Evolutionary conservation across 2,329 filamentous ascomycete species (phyloP), one percentile per base, ranked within the genome.

Genomic region (Coniella vitis): DNA sequence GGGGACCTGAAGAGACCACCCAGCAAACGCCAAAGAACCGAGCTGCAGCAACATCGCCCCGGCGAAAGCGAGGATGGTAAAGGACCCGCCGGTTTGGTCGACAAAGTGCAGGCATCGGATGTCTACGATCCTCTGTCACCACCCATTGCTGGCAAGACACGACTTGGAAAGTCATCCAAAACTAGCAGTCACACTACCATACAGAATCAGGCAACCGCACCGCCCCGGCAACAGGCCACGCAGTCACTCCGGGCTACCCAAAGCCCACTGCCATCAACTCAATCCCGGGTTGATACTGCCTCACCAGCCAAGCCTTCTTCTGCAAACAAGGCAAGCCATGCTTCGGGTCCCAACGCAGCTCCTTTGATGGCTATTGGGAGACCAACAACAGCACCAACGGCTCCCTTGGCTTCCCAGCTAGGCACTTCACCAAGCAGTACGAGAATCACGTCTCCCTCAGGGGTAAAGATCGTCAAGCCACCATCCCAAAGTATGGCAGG

Each of bases 61-160:
- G 36, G 7, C n/a, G 43, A 34, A 21, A 17, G 7, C 17, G 17
- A 4, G 13, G 17, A 7, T 34, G 10, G 25, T 29, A 10, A 5
- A 10, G 25, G 21, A 17, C 9, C 38, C 13, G n/a, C 38, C 17
- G 14, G 2, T 4, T 8, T 38, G 17, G 22, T 32, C 22, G 47
- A 46, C 19, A 35, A 43, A 22, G 40, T 41, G 29, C 40, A 19
- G 22, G 22, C 35, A 22, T 46, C 37, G 40, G 22, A 50, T 16
- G 42, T 46, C n/a, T 53, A 53, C 31, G 51, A 53, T 36, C 47
- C 51, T 50, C 36, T 53, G 38, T 53, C 51, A 49, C 47, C 47
- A 12, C 51, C 47, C 4, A 19, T 20, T 16, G 13, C 29, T 22
- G 22, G 7, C 34, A 19, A 38, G 4, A 2, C 43, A 29, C 35